Percentiles rank a stretch among this genome's conserved stretches.
These are phyloP conservation scores for Cardiospermum halicacabum DNA, from an alignment of 345 rosid species.

Conservation along the genomic window DNA sequence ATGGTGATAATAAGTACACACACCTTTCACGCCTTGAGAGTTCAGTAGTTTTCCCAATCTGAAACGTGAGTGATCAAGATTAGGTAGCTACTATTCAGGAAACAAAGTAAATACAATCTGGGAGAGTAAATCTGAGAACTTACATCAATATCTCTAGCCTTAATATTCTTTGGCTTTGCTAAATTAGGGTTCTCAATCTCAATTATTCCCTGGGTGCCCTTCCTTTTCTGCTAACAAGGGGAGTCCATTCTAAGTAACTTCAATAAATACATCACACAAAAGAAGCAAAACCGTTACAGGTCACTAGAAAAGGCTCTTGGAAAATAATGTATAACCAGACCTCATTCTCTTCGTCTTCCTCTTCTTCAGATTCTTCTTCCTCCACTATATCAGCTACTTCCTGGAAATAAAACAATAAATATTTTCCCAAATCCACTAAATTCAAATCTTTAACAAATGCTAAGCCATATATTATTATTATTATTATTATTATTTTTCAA, in stretches of 20 bases:
- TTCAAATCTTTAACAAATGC: background rate
- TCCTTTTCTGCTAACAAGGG: conserved; percentile 50
- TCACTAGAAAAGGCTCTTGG: background rate
- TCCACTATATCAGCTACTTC: conserved; percentile 39
- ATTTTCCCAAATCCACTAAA: background rate
- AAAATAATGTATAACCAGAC: conserved; percentile 24
- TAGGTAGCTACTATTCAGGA: background rate
- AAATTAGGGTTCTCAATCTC: conserved; percentile 88
- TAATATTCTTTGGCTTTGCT: conserved; percentile 55
- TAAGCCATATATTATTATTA: background rate
- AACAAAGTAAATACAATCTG: background rate
- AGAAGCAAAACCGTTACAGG: conserved; percentile 7
- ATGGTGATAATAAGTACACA: conserved; percentile 19
- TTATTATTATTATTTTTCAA: background rate
- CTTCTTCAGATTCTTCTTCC: conserved; percentile 39
- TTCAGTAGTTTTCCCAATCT: conserved; percentile 77
- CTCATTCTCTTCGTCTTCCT: conserved; percentile 41
- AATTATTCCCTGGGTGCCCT: conserved; percentile 77
- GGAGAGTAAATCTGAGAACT: conserved; percentile 18
- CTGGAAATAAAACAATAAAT: conserved; percentile 17
- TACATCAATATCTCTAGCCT: conserved; percentile 75
- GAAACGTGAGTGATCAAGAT: conserved; percentile 12
- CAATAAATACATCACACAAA: too few relatives aligned
- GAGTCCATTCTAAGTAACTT: background rate
- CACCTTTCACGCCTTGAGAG: conserved; percentile 99